Percentiles rank a stretch among this genome's conserved stretches.
Conservation (phyloP, 1,139 yeast genomes). For the Candida neerlandica region DNA sequence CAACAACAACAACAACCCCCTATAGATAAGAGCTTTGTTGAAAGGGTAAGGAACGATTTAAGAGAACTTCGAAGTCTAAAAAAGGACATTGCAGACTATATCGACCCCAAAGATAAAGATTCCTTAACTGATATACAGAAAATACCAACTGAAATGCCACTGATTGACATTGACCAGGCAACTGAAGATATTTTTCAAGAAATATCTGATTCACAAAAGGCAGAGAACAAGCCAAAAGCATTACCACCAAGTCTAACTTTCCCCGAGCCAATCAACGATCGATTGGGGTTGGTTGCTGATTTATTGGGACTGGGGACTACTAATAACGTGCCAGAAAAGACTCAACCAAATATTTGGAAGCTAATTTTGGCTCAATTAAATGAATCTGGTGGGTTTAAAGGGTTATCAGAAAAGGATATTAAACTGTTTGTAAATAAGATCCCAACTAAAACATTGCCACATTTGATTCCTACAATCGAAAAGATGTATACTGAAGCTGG, state of each 20-base stretch:
- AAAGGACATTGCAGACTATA: constrained; percentile 1
- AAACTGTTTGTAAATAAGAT: constrained; percentile 44
- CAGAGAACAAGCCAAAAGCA: not conserved
- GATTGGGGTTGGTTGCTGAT: constrained; percentile 51
- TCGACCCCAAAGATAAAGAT: not conserved
- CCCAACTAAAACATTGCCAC: constrained; percentile 39
- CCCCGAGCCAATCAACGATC: constrained; percentile 45
- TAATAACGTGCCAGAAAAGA: constrained; percentile 21
- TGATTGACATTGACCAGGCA: constrained; percentile 2
- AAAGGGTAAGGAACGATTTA: not conserved
- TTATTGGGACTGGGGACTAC: constrained; percentile 31
- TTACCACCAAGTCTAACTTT: constrained; percentile 22
- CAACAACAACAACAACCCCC: not conserved
- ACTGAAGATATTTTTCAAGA: constrained; percentile 5
- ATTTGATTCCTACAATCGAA: constrained; percentile 37
- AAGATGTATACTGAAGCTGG: constrained; percentile 37
- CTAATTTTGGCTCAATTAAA: constrained; percentile 49
- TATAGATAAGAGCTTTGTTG: not conserved
- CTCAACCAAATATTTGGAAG: constrained; percentile 56
- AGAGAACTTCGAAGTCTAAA: constrained; percentile 2
- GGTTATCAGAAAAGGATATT: constrained; percentile 39
- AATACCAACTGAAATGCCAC: constrained; percentile 2
- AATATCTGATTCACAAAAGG: constrained; percentile 5
- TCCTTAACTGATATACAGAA: constrained; percentile 1
- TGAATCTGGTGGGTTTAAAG: constrained; percentile 43